Evolutionary conservation across 768 basidiomycete genomes (phyloP), one percentile per base, ranked within the genome.

Genomic region (Tylopilus subfusipes): DNA sequence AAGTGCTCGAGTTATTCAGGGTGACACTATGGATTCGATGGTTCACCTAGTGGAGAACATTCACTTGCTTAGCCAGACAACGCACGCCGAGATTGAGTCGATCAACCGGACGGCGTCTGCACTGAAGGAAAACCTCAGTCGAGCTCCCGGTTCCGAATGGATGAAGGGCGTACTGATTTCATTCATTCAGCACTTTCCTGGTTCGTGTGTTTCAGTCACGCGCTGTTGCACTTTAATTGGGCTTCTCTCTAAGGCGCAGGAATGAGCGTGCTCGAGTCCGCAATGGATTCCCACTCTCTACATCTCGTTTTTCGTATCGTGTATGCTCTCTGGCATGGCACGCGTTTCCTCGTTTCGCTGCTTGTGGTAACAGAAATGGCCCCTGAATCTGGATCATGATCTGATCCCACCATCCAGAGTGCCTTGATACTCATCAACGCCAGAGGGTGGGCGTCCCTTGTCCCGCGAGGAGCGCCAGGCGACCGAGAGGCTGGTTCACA

Each of bases 101-200:
- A 76, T 85, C 50, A 81, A 78, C 45, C 72, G 64, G 19, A 78
- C 82, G 21, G 72, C 76, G 4, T 58, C 56, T 42, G 56, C 58
- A 3, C 53, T 72, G 24, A 70, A 60, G 33, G 61, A 67, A 36
- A 56, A 54, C 27, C 66, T 79, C 40, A 56, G 50, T 45, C 61
- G 52, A 42, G 55, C 51, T 16, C 48, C 56, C 5, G 19, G 52
- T 48, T 50, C 50, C 24, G 60, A 66, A 24, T 68, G 68, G 68
- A n/a, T 57, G 13, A 66, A 54, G 44, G 57, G 55, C 38, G 42
- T 56, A 22, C 36, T 62, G 4, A 24, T 54, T 21, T 53, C 60
- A 3, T 42, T 58, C 9, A 27, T 65, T n/a, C 55, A 52, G 25
- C 42, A 55, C n/a, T 56, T 58, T 42, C 67, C 68, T 50, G 63